phyloP scores from a whole-genome alignment of 2,329 filamentous ascomycete genomes.

The Aphanocladium album region DNA sequence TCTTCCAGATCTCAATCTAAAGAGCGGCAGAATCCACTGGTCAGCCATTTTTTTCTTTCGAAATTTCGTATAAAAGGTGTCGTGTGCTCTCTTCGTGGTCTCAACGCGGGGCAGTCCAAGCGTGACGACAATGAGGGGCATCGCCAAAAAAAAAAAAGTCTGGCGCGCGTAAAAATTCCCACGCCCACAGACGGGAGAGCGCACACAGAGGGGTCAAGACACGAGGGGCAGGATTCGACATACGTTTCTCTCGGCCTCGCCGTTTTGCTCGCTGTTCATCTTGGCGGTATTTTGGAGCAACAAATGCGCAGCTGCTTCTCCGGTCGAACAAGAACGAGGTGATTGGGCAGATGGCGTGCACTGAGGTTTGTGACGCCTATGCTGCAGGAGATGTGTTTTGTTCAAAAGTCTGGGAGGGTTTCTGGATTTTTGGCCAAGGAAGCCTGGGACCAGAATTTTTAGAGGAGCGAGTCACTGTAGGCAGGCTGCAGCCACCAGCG shows the following conservation, averaged over 20 bases:
- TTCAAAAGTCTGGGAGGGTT: constrained; percentile 4
- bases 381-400: constrained; percentile 10
- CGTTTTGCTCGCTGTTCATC: constrained; percentile 13
- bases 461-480: not conserved
- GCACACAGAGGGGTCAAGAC: constrained; percentile 5
- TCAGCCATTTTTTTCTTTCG: not conserved
- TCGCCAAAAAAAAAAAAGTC: constrained; percentile 6
- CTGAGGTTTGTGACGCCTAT: constrained; percentile 8
- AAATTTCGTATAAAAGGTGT: not conserved
- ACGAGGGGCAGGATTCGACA: constrained; percentile 6
- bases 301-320: constrained; percentile 2
- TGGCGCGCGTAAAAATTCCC: constrained; percentile 11
- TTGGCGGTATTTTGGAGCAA: constrained; percentile 8
- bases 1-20: constrained; percentile 83
- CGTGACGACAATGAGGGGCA: constrained; percentile 12
- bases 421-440: not conserved
- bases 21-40: not conserved
- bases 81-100: not conserved
- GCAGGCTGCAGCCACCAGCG: not conserved
- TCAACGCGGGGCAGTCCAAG: constrained; percentile 7
- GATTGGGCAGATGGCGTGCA: constrained; percentile 10
- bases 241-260: constrained; percentile 17
- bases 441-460: constrained; percentile 5
- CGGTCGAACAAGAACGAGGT: not conserved
- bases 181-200: constrained; percentile 1